Base-by-base conservation (phyloP, 2,329 filamentous ascomycete genomes). In the Sporothrix globosa region DNA sequence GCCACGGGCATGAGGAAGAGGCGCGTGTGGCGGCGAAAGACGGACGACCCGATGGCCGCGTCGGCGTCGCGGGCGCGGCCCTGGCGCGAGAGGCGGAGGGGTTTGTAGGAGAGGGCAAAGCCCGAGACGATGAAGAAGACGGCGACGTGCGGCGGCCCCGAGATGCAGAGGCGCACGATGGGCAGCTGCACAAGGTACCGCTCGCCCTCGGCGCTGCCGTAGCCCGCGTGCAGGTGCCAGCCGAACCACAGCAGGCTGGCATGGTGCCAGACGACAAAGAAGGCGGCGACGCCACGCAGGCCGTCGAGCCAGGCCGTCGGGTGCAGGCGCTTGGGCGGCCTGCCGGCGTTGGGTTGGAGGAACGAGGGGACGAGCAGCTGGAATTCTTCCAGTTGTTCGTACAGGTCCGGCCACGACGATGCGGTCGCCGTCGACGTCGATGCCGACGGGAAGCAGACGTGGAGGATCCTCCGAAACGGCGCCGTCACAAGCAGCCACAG, bases 221-320 rank as follows among this genome's bases (percentile, higher is more conserved):
- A 79, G 52, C 76, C 78, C 3, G 73, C 61, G 72, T 79, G 76
- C 34, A 79, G 70, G 46, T 69, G 63, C 76, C 75, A 76, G 0
- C 75, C 70, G 72, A 79, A 79, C 72, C 73, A 78, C 9, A 79
- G 61, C 13, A 79, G 73, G 9, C 76, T 77, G 44, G 76, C 74
- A 76, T 86, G 83, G 67, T 84, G 82, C 70, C 82, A 79, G 72
- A 87, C 87, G 6, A 88, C 86, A 48, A 87, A 76, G 46, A 88
- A 80, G 3, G 86, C 85, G 4, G 86, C 84, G 68, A 86, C 83
- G 7, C 86, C 86, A 74, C 86, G 79, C 21, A 88, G 78, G 7
- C 85, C 86, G 73, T 88, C 86, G 5, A 78, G 70, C 77, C 77
- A 78, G 9, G 76, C 75, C 19, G 76, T 77, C 7, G 73, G 73